Percentiles rank a stretch among this genome's conserved stretches.
Evolutionary conservation across 768 basidiomycete genomes (phyloP).

Genomic region (Calocera viscosa): DNA sequence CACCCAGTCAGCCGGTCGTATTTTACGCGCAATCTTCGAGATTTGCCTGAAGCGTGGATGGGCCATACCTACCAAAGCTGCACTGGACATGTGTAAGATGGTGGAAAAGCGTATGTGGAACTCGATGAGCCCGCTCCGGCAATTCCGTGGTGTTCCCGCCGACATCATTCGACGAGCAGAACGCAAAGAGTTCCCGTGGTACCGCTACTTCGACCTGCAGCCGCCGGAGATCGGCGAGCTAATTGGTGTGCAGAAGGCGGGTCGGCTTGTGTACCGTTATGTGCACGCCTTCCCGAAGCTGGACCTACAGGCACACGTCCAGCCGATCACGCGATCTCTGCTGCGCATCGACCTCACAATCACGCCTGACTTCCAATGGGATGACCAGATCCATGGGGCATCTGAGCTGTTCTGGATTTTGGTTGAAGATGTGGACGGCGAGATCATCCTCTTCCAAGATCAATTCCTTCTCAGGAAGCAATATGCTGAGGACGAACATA

Average conservation of each 20-base stretch:
- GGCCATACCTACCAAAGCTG: constrained; percentile 85
- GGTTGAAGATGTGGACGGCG: constrained; percentile 95
- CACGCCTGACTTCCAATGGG: constrained; percentile 97
- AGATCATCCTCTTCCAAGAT: constrained; percentile 91
- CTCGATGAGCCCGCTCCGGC: constrained; percentile 92
- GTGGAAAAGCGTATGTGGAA: constrained; percentile 88
- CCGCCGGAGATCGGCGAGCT: constrained; percentile 92
- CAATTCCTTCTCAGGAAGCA: constrained; percentile 81
- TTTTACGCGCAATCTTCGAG: constrained; percentile 92
- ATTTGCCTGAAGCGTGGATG: constrained; percentile 97
- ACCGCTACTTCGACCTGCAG: constrained; percentile 87
- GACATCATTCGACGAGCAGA: constrained; percentile 86
- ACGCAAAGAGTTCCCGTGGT: constrained; percentile 97
- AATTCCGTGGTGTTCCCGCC: constrained; percentile 81
- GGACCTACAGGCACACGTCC: constrained; percentile 87
- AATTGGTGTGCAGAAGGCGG: constrained; percentile 86
- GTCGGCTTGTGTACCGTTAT: constrained; percentile 77
- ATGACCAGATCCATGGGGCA: constrained; percentile 78
- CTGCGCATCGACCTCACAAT: constrained; percentile 88
- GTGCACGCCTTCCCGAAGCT: constrained; percentile 96
- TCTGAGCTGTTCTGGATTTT: constrained; percentile 87
- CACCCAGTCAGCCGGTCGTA: constrained; percentile 92
- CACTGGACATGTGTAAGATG: constrained; percentile 93
- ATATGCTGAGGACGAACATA: constrained; percentile 89
- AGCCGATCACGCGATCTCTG: constrained; percentile 88